Conservation (phyloP, 306 rosid species). For the Trifolium repens region DNA sequence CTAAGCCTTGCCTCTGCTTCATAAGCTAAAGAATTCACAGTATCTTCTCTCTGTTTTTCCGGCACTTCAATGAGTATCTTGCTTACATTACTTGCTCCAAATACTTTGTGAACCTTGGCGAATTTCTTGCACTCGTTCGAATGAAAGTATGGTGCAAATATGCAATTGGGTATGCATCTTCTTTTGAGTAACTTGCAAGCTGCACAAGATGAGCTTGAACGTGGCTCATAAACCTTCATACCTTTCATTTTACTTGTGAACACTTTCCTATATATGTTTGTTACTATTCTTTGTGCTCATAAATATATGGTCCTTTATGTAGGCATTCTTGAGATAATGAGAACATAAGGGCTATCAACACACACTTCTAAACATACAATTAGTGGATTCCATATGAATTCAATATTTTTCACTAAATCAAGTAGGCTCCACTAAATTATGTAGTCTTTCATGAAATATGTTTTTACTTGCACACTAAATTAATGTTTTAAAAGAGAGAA, state of each 20-base stretch:
- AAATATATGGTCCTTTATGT: slow-evolving; percentile 46
- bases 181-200: slow-evolving; percentile 90
- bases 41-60: slow-evolving; percentile 80
- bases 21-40: slow-evolving; percentile 80
- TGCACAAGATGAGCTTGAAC: slow-evolving; percentile 90
- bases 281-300: neutral
- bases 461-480: too few relatives aligned
- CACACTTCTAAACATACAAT: too few relatives aligned
- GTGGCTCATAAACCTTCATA: slow-evolving; percentile 76
- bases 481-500: too few relatives aligned
- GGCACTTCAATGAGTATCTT: slow-evolving; percentile 85
- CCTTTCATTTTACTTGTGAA: slow-evolving; percentile 35
- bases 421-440: too few relatives aligned
- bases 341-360: too few relatives aligned
- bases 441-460: too few relatives aligned
- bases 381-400: too few relatives aligned
- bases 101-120: slow-evolving; percentile 90
- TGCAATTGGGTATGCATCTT: slow-evolving; percentile 76
- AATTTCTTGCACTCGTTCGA: slow-evolving; percentile 83
- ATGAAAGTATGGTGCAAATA: slow-evolving; percentile 85
- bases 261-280: slow-evolving; percentile 7
- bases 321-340: neutral
- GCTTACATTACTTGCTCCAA: slow-evolving; percentile 97
- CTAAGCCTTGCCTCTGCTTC: slow-evolving; percentile 86
- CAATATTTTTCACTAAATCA: too few relatives aligned